A percentile compares a stretch with the other conserved stretches of the same genome.
These are phyloP conservation scores for Heracleum sosnowskyi DNA, from an alignment of 129 eudicot species.

Conservation along the genomic window DNA sequence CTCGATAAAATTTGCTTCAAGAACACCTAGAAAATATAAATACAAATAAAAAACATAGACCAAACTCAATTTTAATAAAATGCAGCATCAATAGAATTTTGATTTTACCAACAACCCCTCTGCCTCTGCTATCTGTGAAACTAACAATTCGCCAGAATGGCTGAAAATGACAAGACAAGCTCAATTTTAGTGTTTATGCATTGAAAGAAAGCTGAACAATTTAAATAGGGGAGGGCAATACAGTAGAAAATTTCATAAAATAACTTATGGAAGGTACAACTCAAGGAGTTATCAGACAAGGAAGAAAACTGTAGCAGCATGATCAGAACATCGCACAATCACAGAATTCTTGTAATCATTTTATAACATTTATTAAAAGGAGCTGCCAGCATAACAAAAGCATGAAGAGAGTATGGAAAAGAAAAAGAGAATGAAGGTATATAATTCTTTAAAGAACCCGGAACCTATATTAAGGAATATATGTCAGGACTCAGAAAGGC, in stretches of 20 bases:
- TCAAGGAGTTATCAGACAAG: background rate
- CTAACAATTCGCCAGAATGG: constrained; percentile 51
- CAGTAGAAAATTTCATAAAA: background rate
- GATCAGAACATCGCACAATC: background rate
- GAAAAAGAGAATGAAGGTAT: background rate
- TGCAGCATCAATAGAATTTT: background rate
- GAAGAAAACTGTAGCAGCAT: background rate
- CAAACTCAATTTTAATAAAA: background rate
- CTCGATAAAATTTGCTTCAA: constrained; percentile 55
- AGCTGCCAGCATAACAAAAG: background rate
- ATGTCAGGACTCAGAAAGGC: background rate
- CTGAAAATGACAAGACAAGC: constrained; percentile 36
- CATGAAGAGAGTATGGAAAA: background rate
- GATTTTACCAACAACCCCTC: constrained; percentile 49
- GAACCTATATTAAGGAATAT: background rate
- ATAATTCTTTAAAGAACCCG: background rate
- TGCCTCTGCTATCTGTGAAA: constrained; percentile 41
- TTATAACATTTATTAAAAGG: background rate
- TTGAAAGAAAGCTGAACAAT: background rate
- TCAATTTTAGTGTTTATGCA: constrained; percentile 10
- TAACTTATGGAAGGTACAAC: background rate
- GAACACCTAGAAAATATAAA: constrained; percentile 33
- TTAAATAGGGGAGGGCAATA: background rate
- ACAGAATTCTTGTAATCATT: background rate
- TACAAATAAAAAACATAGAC: background rate